phyloP scores from a whole-genome alignment of 2,329 filamentous ascomycete species.

The Aureobasidium sp. region DNA sequence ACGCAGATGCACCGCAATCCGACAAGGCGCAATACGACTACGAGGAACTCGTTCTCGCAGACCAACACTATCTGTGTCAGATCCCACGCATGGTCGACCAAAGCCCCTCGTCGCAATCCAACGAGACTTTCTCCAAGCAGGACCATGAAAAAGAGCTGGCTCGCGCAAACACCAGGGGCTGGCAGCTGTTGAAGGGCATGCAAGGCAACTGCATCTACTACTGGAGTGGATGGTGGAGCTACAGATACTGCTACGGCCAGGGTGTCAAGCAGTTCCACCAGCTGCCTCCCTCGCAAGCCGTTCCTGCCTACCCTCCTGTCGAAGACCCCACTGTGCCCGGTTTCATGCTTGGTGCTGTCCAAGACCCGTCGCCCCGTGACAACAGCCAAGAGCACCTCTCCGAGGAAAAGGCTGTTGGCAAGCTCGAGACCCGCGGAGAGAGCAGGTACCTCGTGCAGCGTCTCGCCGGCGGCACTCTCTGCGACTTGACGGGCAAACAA shows the following conservation, averaged over 20 bases:
- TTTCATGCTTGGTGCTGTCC: conserved; percentile 63
- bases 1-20: background rate
- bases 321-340: conserved; percentile 68
- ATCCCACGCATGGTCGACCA: conserved; percentile 61
- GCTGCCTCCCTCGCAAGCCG: conserved; percentile 58
- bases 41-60: conserved; percentile 64
- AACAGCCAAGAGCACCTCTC: conserved; percentile 20
- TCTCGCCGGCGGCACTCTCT: conserved; percentile 68
- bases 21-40: conserved; percentile 37
- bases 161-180: conserved; percentile 66
- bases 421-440: conserved; percentile 69
- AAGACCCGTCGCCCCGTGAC: conserved; percentile 23
- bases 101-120: conserved; percentile 20
- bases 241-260: conserved; percentile 84
- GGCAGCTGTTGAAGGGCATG: conserved; percentile 70
- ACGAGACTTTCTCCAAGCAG: conserved; percentile 33
- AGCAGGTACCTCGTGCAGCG: conserved; percentile 79
- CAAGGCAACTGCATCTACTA: conserved; percentile 75
- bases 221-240: conserved; percentile 88
- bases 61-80: conserved; percentile 70
- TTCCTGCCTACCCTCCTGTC: conserved; percentile 59
- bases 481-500: conserved; percentile 74
- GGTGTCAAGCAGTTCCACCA: conserved; percentile 89
- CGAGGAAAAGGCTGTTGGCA: conserved; percentile 22
- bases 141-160: conserved; percentile 74